Evolutionary conservation across 2,329 filamentous ascomycete genomes (phyloP), one percentile per base, ranked within the genome.

Genomic region (Cryphonectria parasitica): DNA sequence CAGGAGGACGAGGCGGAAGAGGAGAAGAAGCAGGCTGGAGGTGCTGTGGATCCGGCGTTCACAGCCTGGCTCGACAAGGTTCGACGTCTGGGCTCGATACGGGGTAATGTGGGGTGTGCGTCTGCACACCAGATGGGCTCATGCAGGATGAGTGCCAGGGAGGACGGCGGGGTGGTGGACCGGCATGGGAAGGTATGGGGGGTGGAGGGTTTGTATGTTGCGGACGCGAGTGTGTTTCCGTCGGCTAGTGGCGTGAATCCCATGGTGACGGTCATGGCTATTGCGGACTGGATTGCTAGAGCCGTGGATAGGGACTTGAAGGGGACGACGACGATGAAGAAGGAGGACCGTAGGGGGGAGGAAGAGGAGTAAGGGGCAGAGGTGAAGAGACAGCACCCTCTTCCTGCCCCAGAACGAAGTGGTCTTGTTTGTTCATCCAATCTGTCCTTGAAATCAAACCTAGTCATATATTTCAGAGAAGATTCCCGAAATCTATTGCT

Each of bases 61-160:
- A 82, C 83, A 41, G 80, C 82, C 10, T 94, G 91, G 91, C 80
- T 92, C 2, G 77, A 78, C 7, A 77, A 82, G 66, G 71, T 90
- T 17, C 79, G 85, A 69, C 77, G 77, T 49, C 80, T 88, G 28
- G 84, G 86, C 54, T 86, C 85, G 64, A 82, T 80, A 70, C 83
- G 84, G 25, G 87, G 88, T 0, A 81, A 84, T 41, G 82, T 84
- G 31, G 78, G 82, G n/a, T 92, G 89, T 75, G 81, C 84, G 41
- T 91, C 89, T n/a, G 92, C 92, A 25, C 92, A 95, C 79, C 92
- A 95, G 82, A 95, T 95, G 92, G 91, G 92, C 31, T 89, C 89
- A 13, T 93, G 91, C 76, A 84, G 91, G 2, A 95, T 95, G 92
- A 89, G 88, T 71, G 82, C 83, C 60, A 80, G 79, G 73, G 78